These are phyloP conservation scores for Penicillium sp. DNA, from an alignment of 2,329 filamentous ascomycete genomes.

Conservation along the genomic window DNA sequence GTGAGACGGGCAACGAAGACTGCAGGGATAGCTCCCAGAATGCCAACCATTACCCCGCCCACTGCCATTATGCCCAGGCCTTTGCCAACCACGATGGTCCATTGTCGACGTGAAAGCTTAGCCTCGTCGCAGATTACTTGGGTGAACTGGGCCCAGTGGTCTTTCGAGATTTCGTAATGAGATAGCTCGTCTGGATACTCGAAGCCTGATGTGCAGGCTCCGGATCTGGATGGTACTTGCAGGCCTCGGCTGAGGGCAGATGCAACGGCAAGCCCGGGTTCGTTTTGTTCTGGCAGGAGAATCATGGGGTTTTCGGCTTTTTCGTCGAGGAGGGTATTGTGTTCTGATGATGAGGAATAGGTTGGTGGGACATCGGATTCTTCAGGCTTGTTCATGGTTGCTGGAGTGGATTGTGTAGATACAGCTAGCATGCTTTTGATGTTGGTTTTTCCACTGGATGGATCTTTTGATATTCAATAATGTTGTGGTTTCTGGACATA, in stretches of 20 bases:
- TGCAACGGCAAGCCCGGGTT: slow-evolving; percentile 20
- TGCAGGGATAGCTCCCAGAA: slow-evolving; percentile 31
- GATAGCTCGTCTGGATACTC: slow-evolving; percentile 28
- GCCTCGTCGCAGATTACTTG: slow-evolving; percentile 28
- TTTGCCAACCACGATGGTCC: slow-evolving; percentile 29
- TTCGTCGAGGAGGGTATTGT: not conserved
- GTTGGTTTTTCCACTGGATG: not conserved
- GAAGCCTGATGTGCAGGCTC: slow-evolving; percentile 31
- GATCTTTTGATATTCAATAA: not conserved
- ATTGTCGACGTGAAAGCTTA: slow-evolving; percentile 29
- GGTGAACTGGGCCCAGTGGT: slow-evolving; percentile 30
- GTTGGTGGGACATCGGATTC: slow-evolving; percentile 7
- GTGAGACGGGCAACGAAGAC: slow-evolving; percentile 22
- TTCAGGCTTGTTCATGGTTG: not conserved
- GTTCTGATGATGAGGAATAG: slow-evolving; percentile 7
- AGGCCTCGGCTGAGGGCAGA: slow-evolving; percentile 26
- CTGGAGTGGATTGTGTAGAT: not conserved
- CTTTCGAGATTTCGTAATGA: slow-evolving; percentile 19
- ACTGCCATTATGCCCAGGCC: slow-evolving; percentile 31
- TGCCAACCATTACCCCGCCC: slow-evolving; percentile 31
- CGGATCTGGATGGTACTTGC: slow-evolving; percentile 30
- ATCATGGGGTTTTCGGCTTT: slow-evolving; percentile 14
- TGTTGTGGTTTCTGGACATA: not conserved
- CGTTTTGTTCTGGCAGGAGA: slow-evolving; percentile 11
- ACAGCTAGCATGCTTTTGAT: not conserved